Conservation (phyloP, 2,329 filamentous ascomycete genomes). For the Phyllosticta citrichinensis region DNA sequence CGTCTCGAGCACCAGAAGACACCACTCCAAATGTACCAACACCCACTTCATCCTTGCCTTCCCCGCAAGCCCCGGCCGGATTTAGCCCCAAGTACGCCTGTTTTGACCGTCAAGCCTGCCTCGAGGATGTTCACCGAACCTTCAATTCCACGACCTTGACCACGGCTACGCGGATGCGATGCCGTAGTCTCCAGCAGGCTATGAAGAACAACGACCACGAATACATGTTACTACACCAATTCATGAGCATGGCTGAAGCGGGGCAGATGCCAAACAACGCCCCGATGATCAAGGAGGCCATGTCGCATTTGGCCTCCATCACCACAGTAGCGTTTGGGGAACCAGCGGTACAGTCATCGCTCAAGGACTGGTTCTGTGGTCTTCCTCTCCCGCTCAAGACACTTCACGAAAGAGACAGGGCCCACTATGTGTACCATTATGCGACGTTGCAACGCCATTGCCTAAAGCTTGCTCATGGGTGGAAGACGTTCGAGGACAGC, state of each 20-base stretch:
- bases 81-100: background rate
- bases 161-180: background rate
- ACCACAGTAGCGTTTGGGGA: background rate
- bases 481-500: background rate
- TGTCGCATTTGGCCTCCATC: background rate
- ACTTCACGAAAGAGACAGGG: background rate
- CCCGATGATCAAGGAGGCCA: background rate
- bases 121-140: background rate
- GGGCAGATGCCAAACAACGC: background rate
- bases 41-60: background rate
- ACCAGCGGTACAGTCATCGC: background rate
- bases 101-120: background rate
- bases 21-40: background rate
- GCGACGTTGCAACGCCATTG: background rate
- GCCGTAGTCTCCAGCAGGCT: background rate
- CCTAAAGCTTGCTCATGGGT: background rate
- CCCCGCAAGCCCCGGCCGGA: background rate
- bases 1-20: background rate
- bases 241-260: constrained; percentile 3
- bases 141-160: background rate
- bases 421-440: background rate
- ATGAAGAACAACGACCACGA: background rate
- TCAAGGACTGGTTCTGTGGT: background rate
- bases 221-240: constrained; percentile 5
- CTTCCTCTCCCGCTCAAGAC: background rate